These are phyloP conservation scores for Nadsonia starkeyi-henricii DNA, from an alignment of 1,139 yeast species.

Conservation along the genomic window DNA sequence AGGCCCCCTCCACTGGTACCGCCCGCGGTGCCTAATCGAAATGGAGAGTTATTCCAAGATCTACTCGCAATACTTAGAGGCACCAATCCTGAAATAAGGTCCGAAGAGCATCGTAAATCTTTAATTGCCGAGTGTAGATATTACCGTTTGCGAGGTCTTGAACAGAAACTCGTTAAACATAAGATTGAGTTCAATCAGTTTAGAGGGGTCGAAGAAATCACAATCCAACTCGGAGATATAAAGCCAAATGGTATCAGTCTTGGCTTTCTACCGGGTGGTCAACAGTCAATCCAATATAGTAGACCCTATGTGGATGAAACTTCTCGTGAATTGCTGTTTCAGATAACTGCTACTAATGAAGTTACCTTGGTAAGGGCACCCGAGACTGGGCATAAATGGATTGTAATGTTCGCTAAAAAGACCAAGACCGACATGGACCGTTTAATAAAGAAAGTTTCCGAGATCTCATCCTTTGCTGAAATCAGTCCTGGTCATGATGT, in stretches of 20 bases:
- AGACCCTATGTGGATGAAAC: conserved; percentile 46
- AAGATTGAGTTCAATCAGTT: conserved; percentile 40
- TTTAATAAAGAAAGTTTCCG: conserved; percentile 1
- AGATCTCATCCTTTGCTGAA: not conserved
- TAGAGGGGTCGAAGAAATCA: conserved; percentile 38
- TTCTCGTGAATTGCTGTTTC: conserved; percentile 41
- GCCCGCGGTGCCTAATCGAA: conserved; percentile 36
- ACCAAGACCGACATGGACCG: conserved; percentile 1
- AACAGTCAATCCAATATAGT: conserved; percentile 20
- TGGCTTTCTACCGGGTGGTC: conserved; percentile 2
- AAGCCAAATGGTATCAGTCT: conserved; percentile 6
- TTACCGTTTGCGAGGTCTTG: conserved; percentile 62
- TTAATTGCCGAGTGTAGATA: conserved; percentile 60
- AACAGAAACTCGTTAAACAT: conserved; percentile 51
- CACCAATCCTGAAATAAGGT: conserved; percentile 30
- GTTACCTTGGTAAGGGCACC: conserved; percentile 2
- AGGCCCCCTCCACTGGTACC: conserved; percentile 73
- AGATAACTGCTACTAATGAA: conserved; percentile 27
- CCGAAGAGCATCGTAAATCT: conserved; percentile 41
- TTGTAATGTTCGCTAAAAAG: not conserved
- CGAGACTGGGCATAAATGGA: conserved; percentile 4
- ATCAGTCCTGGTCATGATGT: not conserved
- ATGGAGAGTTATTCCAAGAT: conserved; percentile 46
- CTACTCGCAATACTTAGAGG: conserved; percentile 46
- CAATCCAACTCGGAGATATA: conserved; percentile 36